Conservation (phyloP, 2,329 filamentous ascomycete species). For the Sarocladium strictum region DNA sequence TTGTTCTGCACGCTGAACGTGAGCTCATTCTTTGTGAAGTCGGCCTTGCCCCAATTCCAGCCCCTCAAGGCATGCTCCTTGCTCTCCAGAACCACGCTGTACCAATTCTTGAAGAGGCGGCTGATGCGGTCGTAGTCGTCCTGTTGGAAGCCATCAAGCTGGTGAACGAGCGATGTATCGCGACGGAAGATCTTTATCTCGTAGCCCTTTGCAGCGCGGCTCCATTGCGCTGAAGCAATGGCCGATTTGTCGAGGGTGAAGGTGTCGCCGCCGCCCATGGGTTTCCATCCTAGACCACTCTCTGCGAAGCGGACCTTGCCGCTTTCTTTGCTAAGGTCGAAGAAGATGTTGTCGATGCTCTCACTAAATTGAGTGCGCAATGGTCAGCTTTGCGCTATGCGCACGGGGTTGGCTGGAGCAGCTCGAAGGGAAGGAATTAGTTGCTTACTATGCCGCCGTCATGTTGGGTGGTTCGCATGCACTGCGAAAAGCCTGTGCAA, state of each 20-base stretch:
- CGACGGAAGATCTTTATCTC: slow-evolving; percentile 89
- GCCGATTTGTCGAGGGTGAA: slow-evolving; percentile 88
- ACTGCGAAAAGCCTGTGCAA: neutral
- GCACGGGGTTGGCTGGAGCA: neutral
- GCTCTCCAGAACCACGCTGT: slow-evolving; percentile 85
- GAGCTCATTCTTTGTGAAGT: slow-evolving; percentile 92
- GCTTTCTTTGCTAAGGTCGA: slow-evolving; percentile 87
- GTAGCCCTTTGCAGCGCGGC: slow-evolving; percentile 82
- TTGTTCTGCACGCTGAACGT: slow-evolving; percentile 96
- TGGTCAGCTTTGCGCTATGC: slow-evolving; percentile 4
- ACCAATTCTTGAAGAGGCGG: slow-evolving; percentile 98
- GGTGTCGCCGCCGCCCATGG: slow-evolving; percentile 76
- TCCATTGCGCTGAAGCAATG: slow-evolving; percentile 88
- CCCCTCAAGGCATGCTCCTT: slow-evolving; percentile 92
- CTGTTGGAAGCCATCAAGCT: slow-evolving; percentile 90
- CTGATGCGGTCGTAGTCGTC: slow-evolving; percentile 88
- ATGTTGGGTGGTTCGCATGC: neutral
- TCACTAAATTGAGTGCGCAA: slow-evolving; percentile 46
- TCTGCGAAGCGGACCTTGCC: slow-evolving; percentile 95
- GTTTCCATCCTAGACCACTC: slow-evolving; percentile 93
- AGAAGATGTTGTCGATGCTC: slow-evolving; percentile 95
- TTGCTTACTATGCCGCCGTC: slow-evolving; percentile 7
- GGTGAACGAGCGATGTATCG: slow-evolving; percentile 77
- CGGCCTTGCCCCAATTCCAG: slow-evolving; percentile 99
- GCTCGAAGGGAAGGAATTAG: neutral